Evolutionary conservation across 345 rosid genomes (phyloP).

Genomic region (Anacardium occidentale): DNA sequence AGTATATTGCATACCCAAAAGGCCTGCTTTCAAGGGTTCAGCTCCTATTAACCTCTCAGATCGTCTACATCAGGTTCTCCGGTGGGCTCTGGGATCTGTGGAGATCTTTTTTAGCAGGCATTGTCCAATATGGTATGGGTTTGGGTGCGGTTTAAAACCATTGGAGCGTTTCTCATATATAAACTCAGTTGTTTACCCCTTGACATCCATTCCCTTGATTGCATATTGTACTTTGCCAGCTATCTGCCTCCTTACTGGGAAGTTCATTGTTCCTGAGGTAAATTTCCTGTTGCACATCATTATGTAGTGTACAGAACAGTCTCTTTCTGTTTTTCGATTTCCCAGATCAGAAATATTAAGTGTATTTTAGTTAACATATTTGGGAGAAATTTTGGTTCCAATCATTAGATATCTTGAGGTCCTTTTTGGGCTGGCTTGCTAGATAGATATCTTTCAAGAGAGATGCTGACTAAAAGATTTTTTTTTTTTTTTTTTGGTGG

Average conservation of each 20-base stretch:
- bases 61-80: conserved; percentile 71
- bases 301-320: not conserved
- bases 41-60: conserved; percentile 77
- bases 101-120: conserved; percentile 72
- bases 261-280: conserved; percentile 70
- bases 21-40: conserved; percentile 72
- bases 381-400: not conserved
- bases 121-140: conserved; percentile 75
- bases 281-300: conserved; percentile 4
- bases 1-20: conserved; percentile 57
- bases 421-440: not conserved
- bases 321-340: not conserved
- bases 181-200: conserved; percentile 60
- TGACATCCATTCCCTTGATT: conserved; percentile 63
- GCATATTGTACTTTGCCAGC: conserved; percentile 64
- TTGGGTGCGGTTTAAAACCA: conserved; percentile 59
- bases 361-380: not conserved
- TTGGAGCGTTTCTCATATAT: conserved; percentile 67
- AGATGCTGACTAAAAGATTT: not conserved
- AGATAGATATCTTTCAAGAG: too few species aligned
- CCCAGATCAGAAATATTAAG: not conserved
- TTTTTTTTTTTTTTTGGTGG: not conserved
- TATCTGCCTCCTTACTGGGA: conserved; percentile 62
- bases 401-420: not conserved
- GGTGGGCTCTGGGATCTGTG: conserved; percentile 75